These are phyloP conservation scores for Fermentozyma sake DNA, from an alignment of 1,139 yeast species.

Conservation along the genomic window DNA sequence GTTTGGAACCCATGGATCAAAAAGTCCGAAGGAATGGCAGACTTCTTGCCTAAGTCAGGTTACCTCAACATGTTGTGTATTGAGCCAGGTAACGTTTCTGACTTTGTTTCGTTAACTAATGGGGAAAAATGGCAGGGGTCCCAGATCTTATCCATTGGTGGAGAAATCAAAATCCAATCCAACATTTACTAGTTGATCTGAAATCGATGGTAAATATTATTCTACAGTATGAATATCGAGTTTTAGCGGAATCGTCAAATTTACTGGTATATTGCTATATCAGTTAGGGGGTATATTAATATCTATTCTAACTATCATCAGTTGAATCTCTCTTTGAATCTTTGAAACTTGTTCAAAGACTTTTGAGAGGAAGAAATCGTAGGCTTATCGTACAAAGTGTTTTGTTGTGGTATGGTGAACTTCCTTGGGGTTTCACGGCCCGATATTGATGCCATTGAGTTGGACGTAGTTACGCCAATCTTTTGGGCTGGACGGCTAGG, in stretches of 20 bases:
- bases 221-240: no score
- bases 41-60: slow-evolving; percentile 82
- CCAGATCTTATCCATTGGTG: slow-evolving; percentile 34
- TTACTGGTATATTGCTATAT: no score
- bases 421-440: slow-evolving; percentile 1
- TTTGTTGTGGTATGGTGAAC: slow-evolving; percentile 16
- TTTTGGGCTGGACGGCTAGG: no score
- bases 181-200: slow-evolving; percentile 24
- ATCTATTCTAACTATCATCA: slow-evolving; percentile 5
- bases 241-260: no score
- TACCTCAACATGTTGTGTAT: slow-evolving; percentile 85
- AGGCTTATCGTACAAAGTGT: slow-evolving; percentile 34
- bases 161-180: slow-evolving; percentile 42
- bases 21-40: slow-evolving; percentile 75
- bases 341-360: slow-evolving; percentile 24
- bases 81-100: slow-evolving; percentile 86
- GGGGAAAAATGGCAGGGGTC: slow-evolving; percentile 66
- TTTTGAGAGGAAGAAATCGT: slow-evolving; percentile 46
- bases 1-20: slow-evolving; percentile 98
- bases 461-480: no score
- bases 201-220: background rate
- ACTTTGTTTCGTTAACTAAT: slow-evolving; percentile 56
- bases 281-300: background rate
- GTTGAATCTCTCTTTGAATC: slow-evolving; percentile 26
- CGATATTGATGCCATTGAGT: no score